Conservation (phyloP, 1,284 basidiomycete species). For the Vanrija pseudolonga region DNA sequence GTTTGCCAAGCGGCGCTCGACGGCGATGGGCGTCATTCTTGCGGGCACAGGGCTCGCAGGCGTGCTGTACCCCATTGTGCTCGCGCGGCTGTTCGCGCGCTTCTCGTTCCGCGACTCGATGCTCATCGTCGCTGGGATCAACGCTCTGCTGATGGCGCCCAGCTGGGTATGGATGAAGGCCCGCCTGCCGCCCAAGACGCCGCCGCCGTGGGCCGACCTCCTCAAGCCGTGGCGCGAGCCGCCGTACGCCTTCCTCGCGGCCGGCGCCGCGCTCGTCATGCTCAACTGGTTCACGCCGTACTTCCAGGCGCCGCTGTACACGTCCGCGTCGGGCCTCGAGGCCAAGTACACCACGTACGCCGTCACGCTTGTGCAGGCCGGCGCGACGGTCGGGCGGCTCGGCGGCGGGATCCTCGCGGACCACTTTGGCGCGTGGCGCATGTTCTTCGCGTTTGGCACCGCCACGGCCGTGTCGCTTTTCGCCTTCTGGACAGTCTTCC, state of each 20-base stretch:
- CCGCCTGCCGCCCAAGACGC: constrained; percentile 34
- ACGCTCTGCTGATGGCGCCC: constrained; percentile 38
- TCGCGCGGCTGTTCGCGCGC: constrained; percentile 32
- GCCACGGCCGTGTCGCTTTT: constrained; percentile 27
- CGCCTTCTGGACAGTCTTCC: constrained; percentile 38
- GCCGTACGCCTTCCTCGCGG: constrained; percentile 28
- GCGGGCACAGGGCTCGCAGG: constrained; percentile 42
- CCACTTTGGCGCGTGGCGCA: constrained; percentile 35
- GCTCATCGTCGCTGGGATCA: constrained; percentile 40
- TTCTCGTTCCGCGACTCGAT: constrained; percentile 41
- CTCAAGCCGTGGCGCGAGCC: constrained; percentile 33
- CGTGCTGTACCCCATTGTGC: constrained; percentile 43
- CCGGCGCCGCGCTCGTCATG: constrained; percentile 19
- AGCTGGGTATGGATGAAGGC: constrained; percentile 39
- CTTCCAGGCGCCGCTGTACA: constrained; percentile 31
- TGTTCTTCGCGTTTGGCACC: constrained; percentile 27
- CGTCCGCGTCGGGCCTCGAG: constrained; percentile 23
- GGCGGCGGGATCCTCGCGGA: constrained; percentile 37
- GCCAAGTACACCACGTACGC: constrained; percentile 28
- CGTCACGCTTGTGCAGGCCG: constrained; percentile 36
- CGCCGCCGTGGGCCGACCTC: constrained; percentile 32
- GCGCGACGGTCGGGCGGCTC: constrained; percentile 40
- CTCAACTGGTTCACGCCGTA: constrained; percentile 19
- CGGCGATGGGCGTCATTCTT: constrained; percentile 40
- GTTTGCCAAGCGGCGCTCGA: constrained; percentile 38